Base-by-base conservation (phyloP, 1,139 yeast species). In the Hansenula lynferdii region DNA sequence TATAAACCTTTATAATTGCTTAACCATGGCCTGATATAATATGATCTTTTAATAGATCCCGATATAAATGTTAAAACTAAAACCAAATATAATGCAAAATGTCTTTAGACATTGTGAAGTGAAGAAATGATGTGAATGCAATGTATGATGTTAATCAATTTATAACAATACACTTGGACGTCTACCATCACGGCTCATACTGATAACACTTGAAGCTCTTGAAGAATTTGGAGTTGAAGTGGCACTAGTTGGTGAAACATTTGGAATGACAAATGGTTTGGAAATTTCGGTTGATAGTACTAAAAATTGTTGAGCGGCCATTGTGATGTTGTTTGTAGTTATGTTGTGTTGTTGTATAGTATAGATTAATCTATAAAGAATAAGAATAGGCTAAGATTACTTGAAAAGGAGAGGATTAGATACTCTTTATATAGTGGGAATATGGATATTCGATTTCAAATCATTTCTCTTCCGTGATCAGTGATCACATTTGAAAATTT, bases 201-300 rank as follows among this genome's bases (percentile, higher is more conserved):
- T 25, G 3, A n/a, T 6, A 21, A 32, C 24, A n/a, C 28, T 23
- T 18, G 18, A 16, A 20, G 30, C 29, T 19, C 24, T 26, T 31
- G 34, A 28, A 12, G 34, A 31, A 15, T 14, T 25, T 28, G 31
- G 19, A n/a, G 22, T 37, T n/a, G 20, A 20, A 19, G 35, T 22
- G 9, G 22, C 16, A 22, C 81, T 64, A 8, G 70, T 71, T 30
- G 86, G 86, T 3, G 85, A 78, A 36, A 79, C 70, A 43, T 75
- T 62, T 49, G 82, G 80, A 53, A 80, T 78, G 34, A 80, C 69
- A 54, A 79, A 80, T 48, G 89, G 86, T 56, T 72, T 69, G 39
- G 75, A 67, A 38, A 69, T 60, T 44, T 77, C 80, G 38, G 77
- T 69, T 34, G 82, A 70, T 57, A 81, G 70, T 38, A 70, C 66